Conservation (phyloP, 2,329 filamentous ascomycete species). For the Colletotrichum cuscutae region DNA sequence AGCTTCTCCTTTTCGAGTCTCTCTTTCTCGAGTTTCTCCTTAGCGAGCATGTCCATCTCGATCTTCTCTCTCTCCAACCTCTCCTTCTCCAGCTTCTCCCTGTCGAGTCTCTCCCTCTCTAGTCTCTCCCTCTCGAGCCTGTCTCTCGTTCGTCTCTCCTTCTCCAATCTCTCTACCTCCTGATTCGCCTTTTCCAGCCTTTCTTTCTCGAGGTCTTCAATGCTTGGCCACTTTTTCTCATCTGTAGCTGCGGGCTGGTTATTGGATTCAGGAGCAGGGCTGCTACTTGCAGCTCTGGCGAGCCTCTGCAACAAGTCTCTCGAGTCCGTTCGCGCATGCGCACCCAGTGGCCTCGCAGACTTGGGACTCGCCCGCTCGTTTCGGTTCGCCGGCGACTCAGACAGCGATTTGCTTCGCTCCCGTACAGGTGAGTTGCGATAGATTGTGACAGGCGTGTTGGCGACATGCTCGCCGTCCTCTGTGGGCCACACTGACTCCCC, state of each 20-base stretch:
- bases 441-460: slow-evolving; percentile 53
- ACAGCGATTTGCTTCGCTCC: slow-evolving; percentile 25
- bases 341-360: not conserved
- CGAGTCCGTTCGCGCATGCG: slow-evolving; percentile 50
- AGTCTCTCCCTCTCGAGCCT: not conserved
- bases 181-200: not conserved
- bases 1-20: not conserved
- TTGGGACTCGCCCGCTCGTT: slow-evolving; percentile 28
- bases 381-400: slow-evolving; percentile 33
- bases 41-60: not conserved
- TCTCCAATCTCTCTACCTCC: not conserved
- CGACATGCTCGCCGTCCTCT: slow-evolving; percentile 46
- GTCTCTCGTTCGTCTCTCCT: not conserved
- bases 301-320: slow-evolving; percentile 61
- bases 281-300: slow-evolving; percentile 58
- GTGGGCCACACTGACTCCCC: not conserved
- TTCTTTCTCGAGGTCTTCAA: not conserved
- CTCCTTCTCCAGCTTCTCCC: not conserved
- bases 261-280: slow-evolving; percentile 47
- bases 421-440: slow-evolving; percentile 41
- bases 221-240: not conserved
- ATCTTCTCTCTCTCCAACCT: not conserved
- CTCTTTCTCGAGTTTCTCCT: not conserved
- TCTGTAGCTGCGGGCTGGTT: not conserved
- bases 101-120: not conserved